These are phyloP conservation scores for Cryphonectria japonica DNA, from an alignment of 2,329 filamentous ascomycete species.

Conservation along the genomic window DNA sequence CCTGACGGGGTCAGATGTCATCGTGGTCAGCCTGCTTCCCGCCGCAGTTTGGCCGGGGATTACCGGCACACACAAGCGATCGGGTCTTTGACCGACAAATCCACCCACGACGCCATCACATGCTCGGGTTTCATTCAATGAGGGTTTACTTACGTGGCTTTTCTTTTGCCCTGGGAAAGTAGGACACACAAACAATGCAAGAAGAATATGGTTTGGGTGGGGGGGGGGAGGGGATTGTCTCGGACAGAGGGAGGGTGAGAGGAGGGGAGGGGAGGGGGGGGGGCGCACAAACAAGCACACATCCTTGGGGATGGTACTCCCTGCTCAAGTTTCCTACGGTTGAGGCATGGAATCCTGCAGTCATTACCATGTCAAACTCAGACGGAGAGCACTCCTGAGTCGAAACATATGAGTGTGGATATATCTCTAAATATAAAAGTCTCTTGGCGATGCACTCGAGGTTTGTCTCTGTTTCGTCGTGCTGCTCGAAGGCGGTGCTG, in stretches of 20 bases:
- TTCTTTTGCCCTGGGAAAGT: background rate
- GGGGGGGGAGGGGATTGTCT: background rate
- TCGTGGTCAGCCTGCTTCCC: background rate
- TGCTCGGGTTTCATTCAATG: background rate
- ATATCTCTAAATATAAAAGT: background rate
- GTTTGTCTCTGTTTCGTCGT: background rate
- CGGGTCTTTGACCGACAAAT: background rate
- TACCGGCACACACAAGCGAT: background rate
- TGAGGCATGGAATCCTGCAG: background rate
- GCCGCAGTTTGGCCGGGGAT: background rate
- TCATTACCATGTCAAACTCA: background rate
- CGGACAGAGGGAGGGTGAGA: background rate
- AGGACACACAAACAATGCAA: background rate
- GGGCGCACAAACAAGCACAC: background rate
- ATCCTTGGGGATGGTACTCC: background rate
- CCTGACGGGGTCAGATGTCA: background rate
- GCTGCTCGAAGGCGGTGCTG: background rate
- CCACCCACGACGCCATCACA: background rate
- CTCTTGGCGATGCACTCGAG: background rate
- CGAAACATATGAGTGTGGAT: background rate
- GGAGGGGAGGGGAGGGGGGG: background rate
- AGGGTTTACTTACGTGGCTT: background rate
- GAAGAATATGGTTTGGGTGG: background rate
- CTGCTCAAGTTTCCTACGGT: background rate
- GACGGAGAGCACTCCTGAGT: background rate